Conservation (phyloP, 1,284 basidiomycete genomes). For the Cryptococcus sp. region DNA sequence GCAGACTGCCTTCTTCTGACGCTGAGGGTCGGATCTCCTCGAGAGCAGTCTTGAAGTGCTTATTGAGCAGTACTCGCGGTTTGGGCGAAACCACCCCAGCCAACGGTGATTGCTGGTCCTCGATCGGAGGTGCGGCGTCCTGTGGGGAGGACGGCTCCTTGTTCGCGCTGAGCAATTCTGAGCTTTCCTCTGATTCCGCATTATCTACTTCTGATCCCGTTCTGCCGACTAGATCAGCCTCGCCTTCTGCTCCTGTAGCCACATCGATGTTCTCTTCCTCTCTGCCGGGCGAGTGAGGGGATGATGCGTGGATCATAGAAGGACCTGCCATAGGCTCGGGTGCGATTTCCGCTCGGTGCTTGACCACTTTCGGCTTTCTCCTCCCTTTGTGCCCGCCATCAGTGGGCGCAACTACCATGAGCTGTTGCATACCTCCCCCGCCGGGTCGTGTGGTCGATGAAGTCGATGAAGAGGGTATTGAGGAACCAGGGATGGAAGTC, state of each 20-base stretch:
- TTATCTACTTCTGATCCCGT: too few relatives aligned
- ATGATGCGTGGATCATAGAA: too few relatives aligned
- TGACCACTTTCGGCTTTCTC: conserved; percentile 15
- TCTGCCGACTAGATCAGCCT: too few relatives aligned
- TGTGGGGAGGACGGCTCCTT: background rate
- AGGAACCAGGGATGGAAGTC: background rate
- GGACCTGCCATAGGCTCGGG: too few relatives aligned
- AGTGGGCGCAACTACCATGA: conserved; percentile 12
- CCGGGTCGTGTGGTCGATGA: conserved; percentile 3
- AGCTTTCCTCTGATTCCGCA: too few relatives aligned
- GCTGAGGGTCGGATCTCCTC: conserved; percentile 83
- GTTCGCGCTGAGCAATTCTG: background rate
- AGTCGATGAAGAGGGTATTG: conserved; percentile 1
- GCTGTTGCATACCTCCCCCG: conserved; percentile 8
- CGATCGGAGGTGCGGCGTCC: too few relatives aligned
- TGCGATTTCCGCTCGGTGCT: conserved; percentile 6
- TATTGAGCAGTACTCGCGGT: conserved; percentile 33
- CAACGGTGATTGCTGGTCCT: background rate
- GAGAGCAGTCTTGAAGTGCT: conserved; percentile 77
- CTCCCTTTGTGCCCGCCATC: conserved; percentile 11
- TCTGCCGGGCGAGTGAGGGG: too few relatives aligned
- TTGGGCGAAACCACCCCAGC: background rate
- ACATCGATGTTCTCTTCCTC: too few relatives aligned
- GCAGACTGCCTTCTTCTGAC: conserved; percentile 76
- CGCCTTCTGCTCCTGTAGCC: too few relatives aligned